Evolutionary conservation across 139 green algal species (phyloP).

Genomic region (Gonium pectorale): DNA sequence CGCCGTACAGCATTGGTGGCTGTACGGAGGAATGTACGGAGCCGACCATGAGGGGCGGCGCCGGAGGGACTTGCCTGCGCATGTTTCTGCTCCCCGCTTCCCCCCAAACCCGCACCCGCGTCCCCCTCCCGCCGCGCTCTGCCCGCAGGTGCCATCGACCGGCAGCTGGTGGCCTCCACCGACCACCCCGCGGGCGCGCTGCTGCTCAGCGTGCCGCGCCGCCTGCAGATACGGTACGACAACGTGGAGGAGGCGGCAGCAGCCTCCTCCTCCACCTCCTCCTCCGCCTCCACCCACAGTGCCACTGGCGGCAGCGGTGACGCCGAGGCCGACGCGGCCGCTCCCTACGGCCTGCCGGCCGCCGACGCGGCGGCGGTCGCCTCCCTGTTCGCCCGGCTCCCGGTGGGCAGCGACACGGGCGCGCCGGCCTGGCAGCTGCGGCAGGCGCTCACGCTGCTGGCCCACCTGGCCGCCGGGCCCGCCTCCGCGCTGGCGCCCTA

Average conservation of each 20-base stretch:
- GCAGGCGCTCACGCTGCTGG: conserved; percentile 51
- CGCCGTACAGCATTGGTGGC: background rate
- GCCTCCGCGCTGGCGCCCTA: conserved; percentile 46
- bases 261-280: background rate
- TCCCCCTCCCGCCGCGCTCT: no score
- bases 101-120: background rate
- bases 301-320: background rate
- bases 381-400: background rate
- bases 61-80: background rate
- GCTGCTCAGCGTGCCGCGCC: conserved; percentile 2
- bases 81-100: background rate
- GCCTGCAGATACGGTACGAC: background rate
- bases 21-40: background rate
- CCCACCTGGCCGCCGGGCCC: conserved; percentile 46
- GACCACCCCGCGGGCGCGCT: conserved; percentile 7
- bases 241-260: conserved; percentile 6
- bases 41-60: no score
- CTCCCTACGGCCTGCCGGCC: background rate
- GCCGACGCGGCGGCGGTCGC: background rate
- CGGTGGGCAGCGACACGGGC: conserved; percentile 15
- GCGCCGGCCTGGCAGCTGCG: conserved; percentile 74
- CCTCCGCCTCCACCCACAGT: background rate
- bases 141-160: background rate
- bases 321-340: background rate
- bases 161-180: background rate